phyloP scores from a whole-genome alignment of 352 stramenopile species.

The Globisporangium cederbergense region DNA sequence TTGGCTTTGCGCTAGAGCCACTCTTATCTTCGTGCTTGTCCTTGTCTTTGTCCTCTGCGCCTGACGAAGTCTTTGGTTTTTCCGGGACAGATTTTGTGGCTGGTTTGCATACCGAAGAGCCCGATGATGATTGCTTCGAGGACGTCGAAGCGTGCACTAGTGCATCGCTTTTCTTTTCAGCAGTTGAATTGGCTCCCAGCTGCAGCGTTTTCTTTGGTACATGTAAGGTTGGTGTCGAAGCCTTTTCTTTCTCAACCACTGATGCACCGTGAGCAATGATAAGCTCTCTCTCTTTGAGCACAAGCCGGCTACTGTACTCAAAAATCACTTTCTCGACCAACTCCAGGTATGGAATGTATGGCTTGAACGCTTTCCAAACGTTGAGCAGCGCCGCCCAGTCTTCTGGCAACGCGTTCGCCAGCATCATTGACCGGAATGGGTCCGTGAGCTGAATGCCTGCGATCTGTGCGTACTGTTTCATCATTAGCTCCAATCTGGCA shows the following conservation, averaged over 20 bases:
- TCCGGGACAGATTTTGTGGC: not conserved
- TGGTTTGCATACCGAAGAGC: not conserved
- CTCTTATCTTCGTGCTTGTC: conserved; percentile 2
- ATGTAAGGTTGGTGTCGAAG: not conserved
- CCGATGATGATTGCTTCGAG: not conserved
- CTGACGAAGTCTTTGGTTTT: not conserved
- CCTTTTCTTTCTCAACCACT: not conserved
- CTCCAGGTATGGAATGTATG: conserved; percentile 39
- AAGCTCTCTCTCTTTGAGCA: conserved; percentile 21
- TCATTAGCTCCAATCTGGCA: conserved; percentile 34
- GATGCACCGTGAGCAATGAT: not conserved
- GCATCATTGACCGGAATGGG: conserved; percentile 32
- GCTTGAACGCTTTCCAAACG: conserved; percentile 31
- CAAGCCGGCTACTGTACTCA: conserved; percentile 17
- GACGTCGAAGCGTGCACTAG: not conserved
- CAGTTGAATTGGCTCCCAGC: not conserved
- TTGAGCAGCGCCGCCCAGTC: conserved; percentile 27
- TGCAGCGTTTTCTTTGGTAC: not conserved
- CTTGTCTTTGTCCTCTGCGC: not conserved
- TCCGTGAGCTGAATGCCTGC: conserved; percentile 40
- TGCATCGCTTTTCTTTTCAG: not conserved
- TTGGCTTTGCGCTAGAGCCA: not conserved
- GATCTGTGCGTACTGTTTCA: conserved; percentile 35
- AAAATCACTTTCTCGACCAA: conserved; percentile 32
- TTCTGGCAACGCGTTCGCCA: conserved; percentile 32